A percentile compares a stretch with the other conserved stretches of the same genome.
Conservation (phyloP, 306 rosid genomes). For the Rosa chinensis region DNA sequence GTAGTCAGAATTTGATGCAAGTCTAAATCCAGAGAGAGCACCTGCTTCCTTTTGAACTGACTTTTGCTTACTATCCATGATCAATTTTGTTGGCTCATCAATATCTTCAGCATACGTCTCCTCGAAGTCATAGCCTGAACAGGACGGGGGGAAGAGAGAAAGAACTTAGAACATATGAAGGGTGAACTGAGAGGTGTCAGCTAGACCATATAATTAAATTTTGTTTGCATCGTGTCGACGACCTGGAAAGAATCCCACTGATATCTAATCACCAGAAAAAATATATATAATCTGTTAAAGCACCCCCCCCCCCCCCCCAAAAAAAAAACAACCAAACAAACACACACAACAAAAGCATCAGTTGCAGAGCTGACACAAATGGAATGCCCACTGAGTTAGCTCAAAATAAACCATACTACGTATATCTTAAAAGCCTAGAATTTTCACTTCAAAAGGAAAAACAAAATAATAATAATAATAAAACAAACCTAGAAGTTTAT, state of each 20-base stretch:
- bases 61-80: conserved; percentile 50
- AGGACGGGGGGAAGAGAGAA: not conserved
- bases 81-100: conserved; percentile 67
- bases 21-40: conserved; percentile 74
- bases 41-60: conserved; percentile 46
- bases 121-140: conserved; percentile 70
- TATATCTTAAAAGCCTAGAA: not conserved
- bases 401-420: not conserved
- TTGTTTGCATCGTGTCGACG: not conserved
- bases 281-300: too few species aligned
- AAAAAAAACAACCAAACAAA: too few species aligned
- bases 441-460: not conserved
- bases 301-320: too few species aligned
- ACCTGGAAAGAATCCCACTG: too few species aligned
- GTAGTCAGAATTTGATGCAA: conserved; percentile 73
- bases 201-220: not conserved
- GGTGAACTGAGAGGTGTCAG: not conserved
- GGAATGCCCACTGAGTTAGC: not conserved
- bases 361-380: too few species aligned
- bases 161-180: not conserved
- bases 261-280: too few species aligned
- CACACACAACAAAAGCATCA: too few species aligned
- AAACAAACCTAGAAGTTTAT: not conserved
- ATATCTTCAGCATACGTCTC: conserved; percentile 73
- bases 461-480: not conserved